phyloP scores from a whole-genome alignment of 2,329 filamentous ascomycete genomes.

The Nothophaeocryptopus gaeumannii region DNA sequence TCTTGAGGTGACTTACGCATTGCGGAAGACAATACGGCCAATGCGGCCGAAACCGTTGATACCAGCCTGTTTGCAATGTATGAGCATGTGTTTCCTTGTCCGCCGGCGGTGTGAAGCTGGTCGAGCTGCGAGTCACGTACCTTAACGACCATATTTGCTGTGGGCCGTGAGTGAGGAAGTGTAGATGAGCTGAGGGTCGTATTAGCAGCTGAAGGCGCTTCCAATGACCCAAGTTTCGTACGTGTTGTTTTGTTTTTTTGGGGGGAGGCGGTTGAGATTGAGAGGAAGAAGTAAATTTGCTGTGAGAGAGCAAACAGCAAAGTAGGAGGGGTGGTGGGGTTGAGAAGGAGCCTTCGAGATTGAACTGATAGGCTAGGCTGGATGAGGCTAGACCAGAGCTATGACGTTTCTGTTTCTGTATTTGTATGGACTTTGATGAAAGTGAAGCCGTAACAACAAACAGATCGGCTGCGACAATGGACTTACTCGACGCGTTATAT shows the following conservation, averaged over 20 bases:
- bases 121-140: slow-evolving; percentile 28
- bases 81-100: slow-evolving; percentile 19
- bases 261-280: background rate
- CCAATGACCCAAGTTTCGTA: background rate
- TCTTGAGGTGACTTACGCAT: slow-evolving; percentile 63
- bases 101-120: slow-evolving; percentile 5
- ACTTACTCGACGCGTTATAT: background rate
- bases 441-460: background rate
- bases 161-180: slow-evolving; percentile 5
- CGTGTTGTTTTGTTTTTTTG: background rate
- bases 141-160: slow-evolving; percentile 47
- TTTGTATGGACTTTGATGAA: background rate
- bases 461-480: background rate
- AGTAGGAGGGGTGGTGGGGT: slow-evolving; percentile 5
- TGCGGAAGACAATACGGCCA: slow-evolving; percentile 98
- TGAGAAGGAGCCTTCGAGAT: background rate
- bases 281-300: background rate
- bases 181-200: background rate
- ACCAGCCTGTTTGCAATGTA: slow-evolving; percentile 62
- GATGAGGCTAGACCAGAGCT: background rate
- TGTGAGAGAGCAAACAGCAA: slow-evolving; percentile 1
- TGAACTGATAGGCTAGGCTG: slow-evolving; percentile 1
- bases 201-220: background rate
- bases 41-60: slow-evolving; percentile 99
- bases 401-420: background rate